Evolutionary conservation across 768 basidiomycete species (phyloP), one percentile per base, ranked within the genome.

Genomic region (Gyrodon lividus): DNA sequence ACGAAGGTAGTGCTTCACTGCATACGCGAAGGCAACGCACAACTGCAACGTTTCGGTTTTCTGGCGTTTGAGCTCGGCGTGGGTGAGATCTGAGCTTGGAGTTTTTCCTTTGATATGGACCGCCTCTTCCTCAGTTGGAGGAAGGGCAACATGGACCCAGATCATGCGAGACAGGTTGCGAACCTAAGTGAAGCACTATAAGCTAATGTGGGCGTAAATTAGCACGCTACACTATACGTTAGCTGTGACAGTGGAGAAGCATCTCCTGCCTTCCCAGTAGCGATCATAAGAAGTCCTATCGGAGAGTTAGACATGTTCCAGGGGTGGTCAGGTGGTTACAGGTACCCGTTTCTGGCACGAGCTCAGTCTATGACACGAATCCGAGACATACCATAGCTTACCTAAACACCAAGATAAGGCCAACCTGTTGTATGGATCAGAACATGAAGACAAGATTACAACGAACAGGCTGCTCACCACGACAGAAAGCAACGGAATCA

Each of bases 341-440:
- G 79, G 31, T 65, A 85, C 87, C 84, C 73, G 58, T 91, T 90
- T 60, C 89, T 89, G 26, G 28, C 24, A 28, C 52, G 28, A 41
- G 10, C 30, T 47, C 22, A 48, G 22, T 45, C 34, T 10, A 37
- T 6, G 7, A 30, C 26, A 39, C 26, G 10, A 26, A 6, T 19
- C 22, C 6, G 5, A 45, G 4, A 43, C 16, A 46, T 26, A 13
- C 0, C 9, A 22, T 16, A 46, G 54, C 80, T 61, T 56, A 84
- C 90, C 91, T 80, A 67, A 92, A 93, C 2, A 93, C 92, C 30
- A 96, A 76, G 48, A 96, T 84, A 51, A 97, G 76, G 58, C 92
- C 94, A 46, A 95, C 89, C 89, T 91, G 42, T 5, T 14, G 14
- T 24, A 52, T 10, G 28, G 43, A 23, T 59, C 50, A 51, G 28